phyloP scores from a whole-genome alignment of 169 alveolate genomes.

The Babesia gibsoni region DNA sequence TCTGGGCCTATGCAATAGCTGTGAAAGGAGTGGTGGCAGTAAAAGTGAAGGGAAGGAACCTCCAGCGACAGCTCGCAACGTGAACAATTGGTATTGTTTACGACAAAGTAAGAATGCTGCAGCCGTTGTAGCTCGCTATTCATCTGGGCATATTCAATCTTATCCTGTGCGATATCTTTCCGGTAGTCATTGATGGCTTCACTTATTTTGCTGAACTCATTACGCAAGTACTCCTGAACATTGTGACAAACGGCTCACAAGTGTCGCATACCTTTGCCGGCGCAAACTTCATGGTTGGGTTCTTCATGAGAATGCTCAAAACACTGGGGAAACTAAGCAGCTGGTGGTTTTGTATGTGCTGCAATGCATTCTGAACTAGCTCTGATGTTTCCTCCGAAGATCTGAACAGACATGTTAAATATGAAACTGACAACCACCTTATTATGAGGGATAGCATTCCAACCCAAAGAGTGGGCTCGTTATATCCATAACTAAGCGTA shows the following conservation, averaged over 20 bases:
- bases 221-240: constrained; percentile 47
- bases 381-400: constrained; percentile 23
- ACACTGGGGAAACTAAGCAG: constrained; percentile 42
- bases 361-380: constrained; percentile 17
- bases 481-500: constrained; percentile 58
- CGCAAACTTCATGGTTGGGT: constrained; percentile 16
- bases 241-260: background rate
- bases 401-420: background rate
- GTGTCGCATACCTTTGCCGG: constrained; percentile 29
- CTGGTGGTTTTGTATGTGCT: constrained; percentile 48
- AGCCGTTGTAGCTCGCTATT: constrained; percentile 46
- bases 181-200: constrained; percentile 38
- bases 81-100: constrained; percentile 61
- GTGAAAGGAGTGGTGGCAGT: constrained; percentile 65
- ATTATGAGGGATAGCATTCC: constrained; percentile 29
- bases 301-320: constrained; percentile 27
- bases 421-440: background rate
- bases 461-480: constrained; percentile 58
- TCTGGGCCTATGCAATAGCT: constrained; percentile 58
- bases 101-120: constrained; percentile 49
- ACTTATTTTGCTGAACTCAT: constrained; percentile 39
- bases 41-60: constrained; percentile 62
- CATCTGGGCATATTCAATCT: constrained; percentile 41
- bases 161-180: constrained; percentile 51
- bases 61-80: constrained; percentile 61